Evolutionary conservation across 495 filamentous ascomycete species (phyloP), one percentile per base, ranked within the genome.

Genomic region (Letharia lupina): DNA sequence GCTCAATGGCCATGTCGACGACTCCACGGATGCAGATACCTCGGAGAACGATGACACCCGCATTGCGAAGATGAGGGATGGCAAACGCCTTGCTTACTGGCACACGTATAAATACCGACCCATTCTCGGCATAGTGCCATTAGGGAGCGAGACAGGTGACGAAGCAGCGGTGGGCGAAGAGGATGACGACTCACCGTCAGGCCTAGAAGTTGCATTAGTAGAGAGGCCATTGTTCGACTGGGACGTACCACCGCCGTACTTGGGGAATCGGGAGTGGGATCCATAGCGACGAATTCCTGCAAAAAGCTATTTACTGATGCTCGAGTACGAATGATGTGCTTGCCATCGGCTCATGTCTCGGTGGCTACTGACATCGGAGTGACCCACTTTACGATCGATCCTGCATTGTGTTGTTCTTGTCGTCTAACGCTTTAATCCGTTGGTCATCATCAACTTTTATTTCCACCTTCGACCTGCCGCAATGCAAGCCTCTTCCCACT

Each of bases 21-120:
- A 70, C 60, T 75, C 74, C 48, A 15, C 50, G 37, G 79, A 82
- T 64, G 73, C 78, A 47, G 73, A 63, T 1, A 42, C 42, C 8
- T 10, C 57, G 1, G 48, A 57, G 11, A 71, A 70, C 58, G 67
- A 61, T 60, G 68, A 68, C 44, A 67, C 39, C n/a, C 62, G 40
- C 23, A 52, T 73, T 71, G 66, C 59, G 41, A 60, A 62, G 61
- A 64, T 70, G 64, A 69, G 74, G 65, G 33, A 39, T 35, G 65
- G 60, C 47, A 40, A 31, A 39, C 56, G 56, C 42, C 60, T 47
- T 41, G 76, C 79, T 31, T 87, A 82, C 70, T 98, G 91, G 92
- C 84, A 83, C 68, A 93, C 91, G 12, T 91, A 89, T 76, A 93
- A 94, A 73, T 99, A 96, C 73, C 81, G 91, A 65, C 89, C 92